These are phyloP conservation scores for Cymbidium sinense DNA, from an alignment of 106 monocot genomes.

Conservation along the genomic window DNA sequence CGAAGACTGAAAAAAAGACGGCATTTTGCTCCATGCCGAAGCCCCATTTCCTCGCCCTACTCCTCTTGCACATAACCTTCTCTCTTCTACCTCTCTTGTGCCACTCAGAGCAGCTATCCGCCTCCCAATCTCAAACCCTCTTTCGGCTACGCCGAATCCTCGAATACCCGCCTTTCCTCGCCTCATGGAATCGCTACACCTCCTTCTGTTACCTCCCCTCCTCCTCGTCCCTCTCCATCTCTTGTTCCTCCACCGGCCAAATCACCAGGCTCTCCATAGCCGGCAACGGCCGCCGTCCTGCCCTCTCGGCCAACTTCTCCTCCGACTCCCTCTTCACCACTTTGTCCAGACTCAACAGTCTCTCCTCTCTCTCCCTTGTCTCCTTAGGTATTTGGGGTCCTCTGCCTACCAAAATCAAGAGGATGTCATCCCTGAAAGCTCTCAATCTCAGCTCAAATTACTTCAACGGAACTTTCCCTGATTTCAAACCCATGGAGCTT, in stretches of 20 bases:
- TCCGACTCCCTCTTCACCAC: constrained; percentile 67
- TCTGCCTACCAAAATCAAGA: constrained; percentile 38
- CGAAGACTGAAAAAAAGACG: neutral
- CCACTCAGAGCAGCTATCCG: constrained; percentile 33
- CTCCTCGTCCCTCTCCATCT: constrained; percentile 37
- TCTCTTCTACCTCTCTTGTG: constrained; percentile 2
- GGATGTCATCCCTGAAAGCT: constrained; percentile 25
- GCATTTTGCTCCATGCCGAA: neutral
- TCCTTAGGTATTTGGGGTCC: constrained; percentile 80
- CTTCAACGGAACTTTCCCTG: constrained; percentile 51
- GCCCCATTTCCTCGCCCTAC: constrained; percentile 12
- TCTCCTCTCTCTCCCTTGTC: constrained; percentile 54
- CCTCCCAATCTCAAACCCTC: constrained; percentile 48
- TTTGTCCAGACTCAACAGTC: constrained; percentile 43
- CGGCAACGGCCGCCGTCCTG: constrained; percentile 15
- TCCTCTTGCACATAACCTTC: constrained; percentile 3
- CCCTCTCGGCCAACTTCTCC: constrained; percentile 62
- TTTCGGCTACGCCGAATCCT: constrained; percentile 50
- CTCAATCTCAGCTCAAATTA: constrained; percentile 74
- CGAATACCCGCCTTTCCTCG: constrained; percentile 42
- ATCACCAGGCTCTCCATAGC: constrained; percentile 42
- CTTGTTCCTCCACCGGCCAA: constrained; percentile 37
- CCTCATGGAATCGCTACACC: constrained; percentile 16
- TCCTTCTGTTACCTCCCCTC: constrained; percentile 58
- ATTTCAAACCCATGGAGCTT: constrained; percentile 22